Evolutionary conservation across 768 basidiomycete genomes (phyloP).

Genomic region (Boletales sp.): DNA sequence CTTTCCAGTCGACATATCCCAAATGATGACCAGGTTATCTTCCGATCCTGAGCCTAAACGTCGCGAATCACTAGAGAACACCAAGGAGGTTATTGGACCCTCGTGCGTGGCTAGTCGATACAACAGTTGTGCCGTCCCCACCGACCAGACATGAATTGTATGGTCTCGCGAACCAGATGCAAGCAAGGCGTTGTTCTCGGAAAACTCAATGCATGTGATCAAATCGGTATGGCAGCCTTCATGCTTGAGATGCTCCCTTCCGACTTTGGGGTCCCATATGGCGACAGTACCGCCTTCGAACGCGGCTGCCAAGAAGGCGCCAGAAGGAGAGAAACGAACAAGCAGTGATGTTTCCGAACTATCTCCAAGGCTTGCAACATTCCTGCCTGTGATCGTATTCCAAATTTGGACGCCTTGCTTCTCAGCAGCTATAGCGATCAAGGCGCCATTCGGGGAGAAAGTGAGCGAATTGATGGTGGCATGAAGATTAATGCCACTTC

Average conservation of each 20-base stretch:
- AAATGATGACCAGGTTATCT: not conserved
- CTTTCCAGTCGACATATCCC: slow-evolving; percentile 5
- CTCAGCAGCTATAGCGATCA: slow-evolving; percentile 7
- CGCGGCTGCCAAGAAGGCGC: slow-evolving; percentile 9
- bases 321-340: slow-evolving; percentile 8
- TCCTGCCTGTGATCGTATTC: slow-evolving; percentile 11
- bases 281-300: slow-evolving; percentile 5
- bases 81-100: too few relatives aligned
- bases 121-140: too few relatives aligned
- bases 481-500: slow-evolving; percentile 2
- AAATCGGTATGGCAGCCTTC: not conserved
- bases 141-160: too few relatives aligned
- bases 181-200: too few relatives aligned
- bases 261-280: slow-evolving; percentile 13
- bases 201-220: too few relatives aligned
- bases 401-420: slow-evolving; percentile 14
- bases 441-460: slow-evolving; percentile 11
- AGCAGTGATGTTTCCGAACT: slow-evolving; percentile 1
- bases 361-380: slow-evolving; percentile 12
- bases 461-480: slow-evolving; percentile 5
- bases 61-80: too few relatives aligned
- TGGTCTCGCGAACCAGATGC: too few relatives aligned
- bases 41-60: too few relatives aligned
- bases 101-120: too few relatives aligned
- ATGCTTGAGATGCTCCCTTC: slow-evolving; percentile 10